A percentile compares a stretch with the other conserved stretches of the same genome.
Evolutionary conservation across 169 alveolate genomes (phyloP).

Genomic region (Eimeria nieschulzi): DNA sequence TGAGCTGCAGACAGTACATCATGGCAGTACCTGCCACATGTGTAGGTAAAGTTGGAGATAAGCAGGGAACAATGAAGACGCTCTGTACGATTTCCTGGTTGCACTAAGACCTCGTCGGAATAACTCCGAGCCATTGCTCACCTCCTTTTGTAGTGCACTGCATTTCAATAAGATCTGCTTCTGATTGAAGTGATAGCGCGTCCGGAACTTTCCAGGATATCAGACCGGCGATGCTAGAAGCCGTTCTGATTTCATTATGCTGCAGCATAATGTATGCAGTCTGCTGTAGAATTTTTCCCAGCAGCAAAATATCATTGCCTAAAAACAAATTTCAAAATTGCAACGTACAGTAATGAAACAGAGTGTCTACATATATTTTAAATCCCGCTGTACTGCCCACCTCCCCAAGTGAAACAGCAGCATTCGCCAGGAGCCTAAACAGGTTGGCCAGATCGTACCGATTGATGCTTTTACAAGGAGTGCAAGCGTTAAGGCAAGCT

Average conservation of each 20-base stretch:
- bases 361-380: too few relatives aligned
- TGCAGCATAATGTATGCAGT: slow-evolving; percentile 74
- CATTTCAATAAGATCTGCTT: slow-evolving; percentile 61
- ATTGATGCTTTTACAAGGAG: slow-evolving; percentile 58
- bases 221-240: slow-evolving; percentile 55
- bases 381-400: too few relatives aligned
- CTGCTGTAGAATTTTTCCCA: slow-evolving; percentile 67
- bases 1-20: slow-evolving; percentile 24
- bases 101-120: too few relatives aligned
- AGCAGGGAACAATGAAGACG: background rate
- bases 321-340: background rate
- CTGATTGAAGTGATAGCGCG: slow-evolving; percentile 60
- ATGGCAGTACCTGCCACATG: too few relatives aligned
- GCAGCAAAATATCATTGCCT: slow-evolving; percentile 63
- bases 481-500: slow-evolving; percentile 47
- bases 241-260: slow-evolving; percentile 61
- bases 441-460: slow-evolving; percentile 5
- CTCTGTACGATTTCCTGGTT: background rate
- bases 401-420: background rate
- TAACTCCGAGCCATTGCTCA: background rate
- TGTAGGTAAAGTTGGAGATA: too few relatives aligned
- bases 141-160: slow-evolving; percentile 68
- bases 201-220: slow-evolving; percentile 54
- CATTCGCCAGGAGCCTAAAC: background rate
- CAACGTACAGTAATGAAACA: too few relatives aligned